Percentiles rank a stretch among this genome's conserved stretches.
Conservation (phyloP, 2,329 filamentous ascomycete species). For the Trichoderma polysporum region DNA sequence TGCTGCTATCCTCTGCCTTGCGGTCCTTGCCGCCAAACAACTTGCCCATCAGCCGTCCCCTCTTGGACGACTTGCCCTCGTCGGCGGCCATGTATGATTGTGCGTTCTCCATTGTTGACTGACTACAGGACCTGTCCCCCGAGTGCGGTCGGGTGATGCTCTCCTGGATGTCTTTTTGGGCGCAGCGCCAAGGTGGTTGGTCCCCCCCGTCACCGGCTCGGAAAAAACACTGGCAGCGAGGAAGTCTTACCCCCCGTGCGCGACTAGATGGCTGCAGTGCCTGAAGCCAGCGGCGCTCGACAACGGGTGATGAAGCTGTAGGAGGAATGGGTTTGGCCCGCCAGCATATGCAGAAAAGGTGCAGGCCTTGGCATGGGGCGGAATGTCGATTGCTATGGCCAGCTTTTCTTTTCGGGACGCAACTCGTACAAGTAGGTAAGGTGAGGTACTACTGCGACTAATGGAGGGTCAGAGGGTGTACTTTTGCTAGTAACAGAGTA, state of each 20-base stretch:
- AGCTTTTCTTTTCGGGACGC: not conserved
- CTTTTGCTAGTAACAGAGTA: not conserved
- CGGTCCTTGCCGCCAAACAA: conserved; percentile 48
- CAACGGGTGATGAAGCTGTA: conserved; percentile 14
- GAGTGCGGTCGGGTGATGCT: conserved; percentile 17
- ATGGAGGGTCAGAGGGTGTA: not conserved
- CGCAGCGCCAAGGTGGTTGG: conserved; percentile 22
- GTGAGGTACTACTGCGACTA: not conserved
- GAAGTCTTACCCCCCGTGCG: conserved; percentile 12
- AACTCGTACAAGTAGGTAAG: not conserved
- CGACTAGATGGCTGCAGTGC: not conserved
- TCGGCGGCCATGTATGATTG: conserved; percentile 36
- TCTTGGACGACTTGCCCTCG: conserved; percentile 45
- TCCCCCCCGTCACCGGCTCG: conserved; percentile 18
- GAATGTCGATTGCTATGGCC: conserved; percentile 1
- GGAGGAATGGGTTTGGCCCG: not conserved
- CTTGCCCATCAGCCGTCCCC: conserved; percentile 63
- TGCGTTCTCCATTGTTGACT: conserved; percentile 47
- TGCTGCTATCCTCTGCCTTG: conserved; percentile 36
- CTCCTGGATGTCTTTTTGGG: conserved; percentile 21
- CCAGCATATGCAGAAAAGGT: conserved; percentile 16
- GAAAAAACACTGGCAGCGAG: conserved; percentile 15
- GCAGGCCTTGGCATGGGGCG: conserved; percentile 13
- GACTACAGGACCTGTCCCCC: conserved; percentile 9
- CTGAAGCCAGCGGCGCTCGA: not conserved